Conservation (phyloP, 495 filamentous ascomycete genomes). For the Podospora comata region DNA sequence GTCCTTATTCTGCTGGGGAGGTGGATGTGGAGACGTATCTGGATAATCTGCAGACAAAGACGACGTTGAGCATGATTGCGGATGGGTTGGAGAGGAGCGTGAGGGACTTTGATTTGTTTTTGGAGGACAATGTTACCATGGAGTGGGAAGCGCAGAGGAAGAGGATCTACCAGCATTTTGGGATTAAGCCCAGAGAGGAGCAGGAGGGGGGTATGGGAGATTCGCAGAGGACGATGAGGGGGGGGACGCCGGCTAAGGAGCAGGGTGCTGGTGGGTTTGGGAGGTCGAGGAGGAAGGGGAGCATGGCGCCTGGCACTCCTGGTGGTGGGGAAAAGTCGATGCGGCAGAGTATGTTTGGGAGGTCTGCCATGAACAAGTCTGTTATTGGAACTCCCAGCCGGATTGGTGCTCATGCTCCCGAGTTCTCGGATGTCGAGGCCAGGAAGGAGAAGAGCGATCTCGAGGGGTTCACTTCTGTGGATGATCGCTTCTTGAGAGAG, state of each 20-base stretch:
- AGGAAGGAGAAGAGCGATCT: slow-evolving; percentile 40
- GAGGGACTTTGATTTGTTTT: slow-evolving; percentile 83
- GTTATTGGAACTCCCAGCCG: slow-evolving; percentile 74
- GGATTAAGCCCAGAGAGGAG: slow-evolving; percentile 66
- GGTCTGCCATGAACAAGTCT: slow-evolving; percentile 69
- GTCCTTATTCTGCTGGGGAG: slow-evolving; percentile 43
- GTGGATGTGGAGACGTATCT: slow-evolving; percentile 82
- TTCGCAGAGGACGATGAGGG: slow-evolving; percentile 45
- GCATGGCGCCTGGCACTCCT: slow-evolving; percentile 29
- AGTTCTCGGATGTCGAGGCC: slow-evolving; percentile 67
- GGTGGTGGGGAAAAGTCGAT: slow-evolving; percentile 36
- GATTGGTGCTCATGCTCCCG: slow-evolving; percentile 52
- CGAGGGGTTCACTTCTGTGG: slow-evolving; percentile 45
- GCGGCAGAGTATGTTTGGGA: slow-evolving; percentile 64
- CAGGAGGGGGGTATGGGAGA: slow-evolving; percentile 25
- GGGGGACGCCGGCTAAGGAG: slow-evolving; percentile 45
- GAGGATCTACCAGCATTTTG: slow-evolving; percentile 93
- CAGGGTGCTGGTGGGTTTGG: slow-evolving; percentile 41
- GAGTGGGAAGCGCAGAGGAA: slow-evolving; percentile 93
- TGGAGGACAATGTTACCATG: slow-evolving; percentile 90
- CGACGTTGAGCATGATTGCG: slow-evolving; percentile 83
- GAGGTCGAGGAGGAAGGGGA: slow-evolving; percentile 50
- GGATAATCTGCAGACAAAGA: slow-evolving; percentile 79
- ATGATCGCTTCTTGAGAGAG: slow-evolving; percentile 70
- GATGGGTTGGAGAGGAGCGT: slow-evolving; percentile 83